Percentiles rank a stretch among this genome's conserved stretches.
These are phyloP conservation scores for Aureobasidium sp. DNA, from an alignment of 2,329 filamentous ascomycete species.

Conservation along the genomic window DNA sequence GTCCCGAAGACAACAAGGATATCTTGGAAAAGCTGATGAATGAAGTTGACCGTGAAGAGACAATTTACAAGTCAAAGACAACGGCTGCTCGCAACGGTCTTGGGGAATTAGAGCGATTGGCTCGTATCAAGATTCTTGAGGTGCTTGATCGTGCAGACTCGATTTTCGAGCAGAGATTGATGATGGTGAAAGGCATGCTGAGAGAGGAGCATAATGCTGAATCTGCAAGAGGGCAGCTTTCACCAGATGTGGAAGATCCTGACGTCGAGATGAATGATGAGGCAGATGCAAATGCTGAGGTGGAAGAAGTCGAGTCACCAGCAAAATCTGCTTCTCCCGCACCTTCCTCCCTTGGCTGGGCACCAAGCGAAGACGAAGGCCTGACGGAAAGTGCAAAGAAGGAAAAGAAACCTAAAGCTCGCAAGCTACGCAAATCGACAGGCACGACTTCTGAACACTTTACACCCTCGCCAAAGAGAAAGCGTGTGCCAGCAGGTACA, in stretches of 20 bases:
- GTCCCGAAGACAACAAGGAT: background rate
- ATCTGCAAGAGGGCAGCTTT: background rate
- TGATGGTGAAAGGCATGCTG: background rate
- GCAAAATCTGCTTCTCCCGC: background rate
- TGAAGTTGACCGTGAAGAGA: background rate
- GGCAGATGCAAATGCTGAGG: background rate
- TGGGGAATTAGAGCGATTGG: background rate
- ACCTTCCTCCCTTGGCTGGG: background rate
- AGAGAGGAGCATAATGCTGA: background rate
- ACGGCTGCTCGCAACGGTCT: background rate
- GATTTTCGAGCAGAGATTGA: background rate
- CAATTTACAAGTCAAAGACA: background rate
- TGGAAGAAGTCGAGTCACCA: background rate
- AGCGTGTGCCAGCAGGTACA: slow-evolving; percentile 22
- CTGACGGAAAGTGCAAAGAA: background rate
- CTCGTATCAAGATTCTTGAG: background rate
- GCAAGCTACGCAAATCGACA: slow-evolving; percentile 24
- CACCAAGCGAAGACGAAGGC: slow-evolving; percentile 6
- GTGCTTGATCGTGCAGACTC: background rate
- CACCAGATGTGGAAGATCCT: background rate
- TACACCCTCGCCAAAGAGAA: slow-evolving; percentile 18
- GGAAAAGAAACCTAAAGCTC: background rate
- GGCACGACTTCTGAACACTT: slow-evolving; percentile 27
- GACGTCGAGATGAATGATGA: background rate
- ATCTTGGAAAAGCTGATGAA: slow-evolving; percentile 2